Conservation (phyloP, 768 basidiomycete species). For the Galerina sulciceps region DNA sequence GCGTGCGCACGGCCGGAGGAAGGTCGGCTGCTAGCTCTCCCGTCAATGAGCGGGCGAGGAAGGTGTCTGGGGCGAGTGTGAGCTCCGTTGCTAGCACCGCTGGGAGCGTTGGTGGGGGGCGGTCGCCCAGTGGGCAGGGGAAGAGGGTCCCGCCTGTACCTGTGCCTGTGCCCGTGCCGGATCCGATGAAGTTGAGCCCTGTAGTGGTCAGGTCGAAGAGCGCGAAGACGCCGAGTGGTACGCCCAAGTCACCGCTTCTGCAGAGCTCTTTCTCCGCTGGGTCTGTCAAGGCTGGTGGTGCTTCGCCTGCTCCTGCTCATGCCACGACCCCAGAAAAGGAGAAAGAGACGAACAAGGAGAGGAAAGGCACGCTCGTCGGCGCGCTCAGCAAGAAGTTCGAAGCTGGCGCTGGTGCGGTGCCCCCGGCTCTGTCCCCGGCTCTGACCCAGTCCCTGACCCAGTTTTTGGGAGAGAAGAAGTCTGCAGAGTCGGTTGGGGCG, state of each 20-base stretch:
- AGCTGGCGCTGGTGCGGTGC: slow-evolving; percentile 11
- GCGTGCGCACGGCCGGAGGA: slow-evolving; percentile 17
- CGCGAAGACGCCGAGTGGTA: neutral
- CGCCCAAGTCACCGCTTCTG: neutral
- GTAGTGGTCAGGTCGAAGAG: slow-evolving; percentile 20
- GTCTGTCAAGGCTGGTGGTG: neutral
- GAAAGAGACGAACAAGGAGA: slow-evolving; percentile 22
- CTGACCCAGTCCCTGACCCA: neutral
- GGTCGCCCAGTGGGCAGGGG: slow-evolving; percentile 23
- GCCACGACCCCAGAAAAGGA: slow-evolving; percentile 1
- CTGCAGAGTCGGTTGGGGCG: slow-evolving; percentile 13
- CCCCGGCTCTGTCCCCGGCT: no score
- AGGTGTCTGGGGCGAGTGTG: slow-evolving; percentile 28
- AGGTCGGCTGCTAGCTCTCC: slow-evolving; percentile 18
- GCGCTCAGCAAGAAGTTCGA: no score
- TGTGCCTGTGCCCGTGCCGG: slow-evolving; percentile 20
- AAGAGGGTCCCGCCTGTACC: slow-evolving; percentile 33
- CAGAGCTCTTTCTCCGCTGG: slow-evolving; percentile 1
- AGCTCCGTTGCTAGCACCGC: slow-evolving; percentile 28
- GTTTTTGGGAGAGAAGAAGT: slow-evolving; percentile 9
- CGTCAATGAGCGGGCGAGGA: slow-evolving; percentile 24
- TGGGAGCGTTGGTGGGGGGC: slow-evolving; percentile 14
- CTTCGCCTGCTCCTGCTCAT: no score
- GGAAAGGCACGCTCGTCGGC: no score
- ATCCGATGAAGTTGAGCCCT: slow-evolving; percentile 35